Evolutionary conservation across 805 yeast genomes (phyloP).

Genomic region (Groenewaldozyma tartarivorans): DNA sequence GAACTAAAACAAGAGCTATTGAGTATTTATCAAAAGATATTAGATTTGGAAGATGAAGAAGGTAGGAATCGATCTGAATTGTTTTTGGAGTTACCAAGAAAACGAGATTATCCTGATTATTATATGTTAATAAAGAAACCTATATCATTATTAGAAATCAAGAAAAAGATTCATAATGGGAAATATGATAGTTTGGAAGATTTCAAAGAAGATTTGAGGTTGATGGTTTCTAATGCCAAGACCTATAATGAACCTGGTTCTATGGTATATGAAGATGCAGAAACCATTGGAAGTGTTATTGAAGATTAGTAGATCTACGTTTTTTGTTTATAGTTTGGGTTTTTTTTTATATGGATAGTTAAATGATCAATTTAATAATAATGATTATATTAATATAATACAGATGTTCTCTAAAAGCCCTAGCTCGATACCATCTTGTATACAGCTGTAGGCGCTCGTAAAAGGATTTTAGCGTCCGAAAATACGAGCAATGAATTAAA

Average conservation of each 20-base stretch:
- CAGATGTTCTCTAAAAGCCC: too few species aligned
- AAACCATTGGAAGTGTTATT: conserved; percentile 7
- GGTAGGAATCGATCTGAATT: conserved; percentile 43
- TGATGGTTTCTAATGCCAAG: conserved; percentile 61
- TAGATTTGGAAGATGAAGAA: conserved; percentile 34
- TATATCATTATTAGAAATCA: conserved; percentile 48
- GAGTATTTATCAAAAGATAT: conserved; percentile 14
- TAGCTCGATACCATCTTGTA: too few species aligned
- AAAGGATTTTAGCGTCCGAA: too few species aligned
- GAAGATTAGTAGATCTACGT: conserved; percentile 2
- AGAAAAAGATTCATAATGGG: conserved; percentile 33
- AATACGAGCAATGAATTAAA: too few species aligned
- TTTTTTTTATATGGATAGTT: too few species aligned
- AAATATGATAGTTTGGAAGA: conserved; percentile 33
- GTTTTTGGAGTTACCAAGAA: conserved; percentile 66
- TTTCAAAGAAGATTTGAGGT: conserved; percentile 40
- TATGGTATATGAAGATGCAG: conserved; percentile 52
- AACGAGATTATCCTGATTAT: conserved; percentile 75
- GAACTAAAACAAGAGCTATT: conserved; percentile 17
- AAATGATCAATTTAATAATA: too few species aligned
- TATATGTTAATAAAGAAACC: conserved; percentile 55
- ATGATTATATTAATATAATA: too few species aligned
- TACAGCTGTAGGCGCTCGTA: too few species aligned
- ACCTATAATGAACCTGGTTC: conserved; percentile 62
- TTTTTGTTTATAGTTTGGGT: too few species aligned